Conservation (phyloP, 179 eudicot genomes). For the Nepenthes alata region DNA sequence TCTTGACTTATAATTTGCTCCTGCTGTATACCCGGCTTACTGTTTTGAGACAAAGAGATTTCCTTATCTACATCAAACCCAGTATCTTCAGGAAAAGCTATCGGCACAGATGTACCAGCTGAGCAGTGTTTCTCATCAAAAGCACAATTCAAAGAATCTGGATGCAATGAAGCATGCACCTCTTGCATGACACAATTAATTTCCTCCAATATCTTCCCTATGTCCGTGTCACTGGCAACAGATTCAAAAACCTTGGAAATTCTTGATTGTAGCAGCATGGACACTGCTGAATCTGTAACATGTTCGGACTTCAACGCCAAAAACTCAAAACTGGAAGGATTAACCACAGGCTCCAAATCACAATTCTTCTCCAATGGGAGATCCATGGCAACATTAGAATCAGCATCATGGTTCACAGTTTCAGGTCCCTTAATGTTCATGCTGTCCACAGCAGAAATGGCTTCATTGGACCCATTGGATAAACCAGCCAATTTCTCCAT, state of each 20-base stretch:
- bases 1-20: constrained; percentile 24
- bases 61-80: constrained; percentile 28
- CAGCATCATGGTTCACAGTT: constrained; percentile 14
- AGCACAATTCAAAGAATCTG: constrained; percentile 23
- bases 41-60: constrained; percentile 23
- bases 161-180: constrained; percentile 26
- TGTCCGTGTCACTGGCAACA: constrained; percentile 43
- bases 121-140: constrained; percentile 35
- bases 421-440: constrained; percentile 16
- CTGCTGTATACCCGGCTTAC: constrained; percentile 12
- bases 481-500: constrained; percentile 87
- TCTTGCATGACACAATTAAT: constrained; percentile 51
- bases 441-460: constrained; percentile 15
- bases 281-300: constrained; percentile 22
- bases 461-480: constrained; percentile 37
- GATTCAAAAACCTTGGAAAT: constrained; percentile 47
- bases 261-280: constrained; percentile 48
- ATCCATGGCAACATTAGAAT: constrained; percentile 12
- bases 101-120: constrained; percentile 13
- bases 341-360: constrained; percentile 13
- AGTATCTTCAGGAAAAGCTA: constrained; percentile 23
- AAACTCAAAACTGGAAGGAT: constrained; percentile 12
- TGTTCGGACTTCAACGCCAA: constrained; percentile 12
- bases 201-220: constrained; percentile 45
- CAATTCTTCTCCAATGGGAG: constrained; percentile 14